Percentiles rank a stretch among this genome's conserved stretches.
These are phyloP conservation scores for Cucurbita ficifolia DNA, from an alignment of 306 rosid species.

Conservation along the genomic window DNA sequence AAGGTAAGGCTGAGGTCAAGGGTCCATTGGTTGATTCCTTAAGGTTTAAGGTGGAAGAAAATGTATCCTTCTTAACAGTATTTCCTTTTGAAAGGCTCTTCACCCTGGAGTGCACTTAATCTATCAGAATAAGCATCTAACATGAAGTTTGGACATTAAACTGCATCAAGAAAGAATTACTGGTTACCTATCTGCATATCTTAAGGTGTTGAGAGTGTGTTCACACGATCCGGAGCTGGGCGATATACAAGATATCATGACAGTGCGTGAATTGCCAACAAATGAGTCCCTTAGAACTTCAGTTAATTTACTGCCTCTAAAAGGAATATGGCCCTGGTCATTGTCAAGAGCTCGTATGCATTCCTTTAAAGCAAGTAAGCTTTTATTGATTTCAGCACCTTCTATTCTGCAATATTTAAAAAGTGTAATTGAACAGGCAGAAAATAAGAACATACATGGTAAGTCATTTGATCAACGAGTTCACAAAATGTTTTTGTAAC, in stretches of 20 bases:
- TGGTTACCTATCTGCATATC: slow-evolving; percentile 95
- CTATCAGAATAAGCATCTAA: neutral
- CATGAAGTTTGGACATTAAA: neutral
- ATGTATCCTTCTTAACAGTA: slow-evolving; percentile 64
- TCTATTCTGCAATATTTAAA: slow-evolving; percentile 67
- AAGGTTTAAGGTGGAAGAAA: slow-evolving; percentile 54
- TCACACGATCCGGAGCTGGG: slow-evolving; percentile 97
- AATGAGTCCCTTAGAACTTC: slow-evolving; percentile 98
- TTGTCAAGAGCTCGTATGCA: slow-evolving; percentile 98
- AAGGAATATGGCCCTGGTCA: slow-evolving; percentile 98
- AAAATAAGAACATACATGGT: neutral
- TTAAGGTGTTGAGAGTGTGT: slow-evolving; percentile 86
- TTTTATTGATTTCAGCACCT: slow-evolving; percentile 99
- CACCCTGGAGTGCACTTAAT: slow-evolving; percentile 42
- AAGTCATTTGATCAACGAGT: too few relatives aligned
- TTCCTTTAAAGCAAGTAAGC: slow-evolving; percentile 96
- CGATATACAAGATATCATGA: slow-evolving; percentile 96
- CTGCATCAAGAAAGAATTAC: neutral
- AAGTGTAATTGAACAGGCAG: slow-evolving; percentile 9
- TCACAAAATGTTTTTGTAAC: too few relatives aligned
- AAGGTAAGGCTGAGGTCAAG: slow-evolving; percentile 42
- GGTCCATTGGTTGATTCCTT: slow-evolving; percentile 73
- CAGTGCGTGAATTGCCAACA: slow-evolving; percentile 92
- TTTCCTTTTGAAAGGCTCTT: slow-evolving; percentile 88
- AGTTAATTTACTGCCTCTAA: slow-evolving; percentile 94